Evolutionary conservation across 805 yeast species (phyloP).

Genomic region (Candida khao-thaluensis): DNA sequence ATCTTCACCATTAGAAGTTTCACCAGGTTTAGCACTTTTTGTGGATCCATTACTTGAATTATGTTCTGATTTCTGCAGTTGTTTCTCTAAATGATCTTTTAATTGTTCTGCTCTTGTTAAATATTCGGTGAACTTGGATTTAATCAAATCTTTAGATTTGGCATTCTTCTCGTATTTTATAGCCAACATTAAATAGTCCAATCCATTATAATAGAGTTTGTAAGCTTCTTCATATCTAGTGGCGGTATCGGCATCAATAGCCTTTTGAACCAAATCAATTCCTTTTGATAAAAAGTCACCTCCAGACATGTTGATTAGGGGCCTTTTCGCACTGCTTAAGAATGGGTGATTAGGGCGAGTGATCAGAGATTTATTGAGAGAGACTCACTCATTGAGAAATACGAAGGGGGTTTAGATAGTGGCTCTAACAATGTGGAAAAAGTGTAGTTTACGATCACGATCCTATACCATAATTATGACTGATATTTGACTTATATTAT

Average conservation of each 20-base stretch:
- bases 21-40: slow-evolving; percentile 49
- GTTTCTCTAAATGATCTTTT: slow-evolving; percentile 80
- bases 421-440: too few relatives aligned
- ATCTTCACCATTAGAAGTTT: slow-evolving; percentile 48
- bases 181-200: slow-evolving; percentile 94
- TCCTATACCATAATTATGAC: background rate
- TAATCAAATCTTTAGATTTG: slow-evolving; percentile 81
- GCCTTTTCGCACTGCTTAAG: background rate
- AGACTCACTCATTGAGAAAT: too few relatives aligned
- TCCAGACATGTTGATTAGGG: slow-evolving; percentile 8
- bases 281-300: slow-evolving; percentile 86
- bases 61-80: slow-evolving; percentile 51
- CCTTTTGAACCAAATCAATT: slow-evolving; percentile 90
- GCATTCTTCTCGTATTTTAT: slow-evolving; percentile 89
- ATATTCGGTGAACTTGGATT: slow-evolving; percentile 88
- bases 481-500: slow-evolving; percentile 1
- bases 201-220: slow-evolving; percentile 85
- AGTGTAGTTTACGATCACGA: too few relatives aligned
- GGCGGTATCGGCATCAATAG: slow-evolving; percentile 91
- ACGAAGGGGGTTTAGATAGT: too few relatives aligned
- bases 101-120: slow-evolving; percentile 90
- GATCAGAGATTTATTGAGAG: too few relatives aligned
- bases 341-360: too few relatives aligned
- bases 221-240: slow-evolving; percentile 92
- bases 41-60: slow-evolving; percentile 59